These are phyloP conservation scores for Thielaviopsis populi DNA, from an alignment of 2,329 filamentous ascomycete genomes.

Conservation along the genomic window DNA sequence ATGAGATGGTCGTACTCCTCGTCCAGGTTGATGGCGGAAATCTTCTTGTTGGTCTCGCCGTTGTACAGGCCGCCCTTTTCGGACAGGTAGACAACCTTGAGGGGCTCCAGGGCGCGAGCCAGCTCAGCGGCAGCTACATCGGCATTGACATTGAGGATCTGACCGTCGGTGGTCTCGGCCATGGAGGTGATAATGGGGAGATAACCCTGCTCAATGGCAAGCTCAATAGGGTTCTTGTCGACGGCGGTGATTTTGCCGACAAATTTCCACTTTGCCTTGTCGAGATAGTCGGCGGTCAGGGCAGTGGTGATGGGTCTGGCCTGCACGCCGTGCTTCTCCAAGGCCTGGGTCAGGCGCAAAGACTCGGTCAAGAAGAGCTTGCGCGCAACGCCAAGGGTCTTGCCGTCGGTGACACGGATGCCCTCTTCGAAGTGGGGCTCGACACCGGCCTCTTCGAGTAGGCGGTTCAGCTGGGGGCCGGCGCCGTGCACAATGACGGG, in stretches of 20 bases:
- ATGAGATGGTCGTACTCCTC: slow-evolving; percentile 91
- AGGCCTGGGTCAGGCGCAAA: slow-evolving; percentile 73
- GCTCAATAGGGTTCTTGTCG: slow-evolving; percentile 79
- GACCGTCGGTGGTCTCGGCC: slow-evolving; percentile 82
- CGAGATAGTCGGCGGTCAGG: slow-evolving; percentile 83
- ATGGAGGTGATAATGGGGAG: slow-evolving; percentile 91
- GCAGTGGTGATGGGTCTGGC: slow-evolving; percentile 84
- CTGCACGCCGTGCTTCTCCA: slow-evolving; percentile 79
- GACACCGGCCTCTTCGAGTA: slow-evolving; percentile 78
- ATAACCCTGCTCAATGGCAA: slow-evolving; percentile 78
- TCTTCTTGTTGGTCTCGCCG: slow-evolving; percentile 84
- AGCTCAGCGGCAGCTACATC: slow-evolving; percentile 92
- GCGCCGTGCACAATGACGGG: slow-evolving; percentile 92
- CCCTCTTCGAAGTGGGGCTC: slow-evolving; percentile 95
- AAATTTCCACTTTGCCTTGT: slow-evolving; percentile 90
- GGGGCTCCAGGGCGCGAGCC: slow-evolving; percentile 70
- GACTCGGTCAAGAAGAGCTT: slow-evolving; percentile 95
- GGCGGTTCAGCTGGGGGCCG: slow-evolving; percentile 84
- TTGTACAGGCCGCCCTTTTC: slow-evolving; percentile 96
- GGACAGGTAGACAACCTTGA: slow-evolving; percentile 97
- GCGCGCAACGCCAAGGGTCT: slow-evolving; percentile 79
- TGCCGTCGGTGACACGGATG: slow-evolving; percentile 87
- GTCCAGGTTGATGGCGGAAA: slow-evolving; percentile 92
- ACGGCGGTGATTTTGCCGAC: slow-evolving; percentile 93
- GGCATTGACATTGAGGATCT: slow-evolving; percentile 92